These are phyloP conservation scores for Lactarius pseudohatsudake DNA, from an alignment of 768 basidiomycete genomes.

Conservation along the genomic window DNA sequence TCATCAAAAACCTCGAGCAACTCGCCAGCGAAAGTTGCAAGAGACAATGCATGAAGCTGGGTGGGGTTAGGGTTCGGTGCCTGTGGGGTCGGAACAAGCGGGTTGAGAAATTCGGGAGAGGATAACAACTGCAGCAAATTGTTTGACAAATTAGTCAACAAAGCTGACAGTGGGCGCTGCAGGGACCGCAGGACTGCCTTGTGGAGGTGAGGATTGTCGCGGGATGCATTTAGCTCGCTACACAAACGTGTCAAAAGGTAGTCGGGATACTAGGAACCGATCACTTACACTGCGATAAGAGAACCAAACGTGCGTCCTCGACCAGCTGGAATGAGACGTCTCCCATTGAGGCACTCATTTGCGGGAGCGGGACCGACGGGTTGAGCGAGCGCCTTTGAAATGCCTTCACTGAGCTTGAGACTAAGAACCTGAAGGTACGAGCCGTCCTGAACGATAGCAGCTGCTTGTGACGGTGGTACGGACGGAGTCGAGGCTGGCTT, in stretches of 20 bases:
- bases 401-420: conserved; percentile 77
- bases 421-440: conserved; percentile 77
- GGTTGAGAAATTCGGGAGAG: conserved; percentile 57
- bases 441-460: conserved; percentile 67
- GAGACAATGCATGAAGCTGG: conserved; percentile 68
- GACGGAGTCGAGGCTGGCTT: conserved; percentile 51
- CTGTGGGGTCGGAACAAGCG: conserved; percentile 51
- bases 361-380: conserved; percentile 53
- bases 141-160: conserved; percentile 67
- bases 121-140: conserved; percentile 66
- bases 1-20: conserved; percentile 70
- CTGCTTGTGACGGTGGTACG: conserved; percentile 35
- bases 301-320: conserved; percentile 66
- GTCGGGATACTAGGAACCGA: not conserved
- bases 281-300: conserved; percentile 68
- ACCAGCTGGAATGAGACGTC: conserved; percentile 70
- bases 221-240: conserved; percentile 69
- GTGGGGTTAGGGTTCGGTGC: conserved; percentile 57
- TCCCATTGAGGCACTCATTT: conserved; percentile 60
- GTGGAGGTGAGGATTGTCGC: conserved; percentile 61
- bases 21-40: conserved; percentile 71
- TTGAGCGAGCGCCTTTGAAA: conserved; percentile 70
- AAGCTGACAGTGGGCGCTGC: conserved; percentile 73
- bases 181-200: conserved; percentile 71
- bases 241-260: conserved; percentile 14